Conservation (phyloP, 2,329 filamentous ascomycete genomes). For the Talaromyces sp. region DNA sequence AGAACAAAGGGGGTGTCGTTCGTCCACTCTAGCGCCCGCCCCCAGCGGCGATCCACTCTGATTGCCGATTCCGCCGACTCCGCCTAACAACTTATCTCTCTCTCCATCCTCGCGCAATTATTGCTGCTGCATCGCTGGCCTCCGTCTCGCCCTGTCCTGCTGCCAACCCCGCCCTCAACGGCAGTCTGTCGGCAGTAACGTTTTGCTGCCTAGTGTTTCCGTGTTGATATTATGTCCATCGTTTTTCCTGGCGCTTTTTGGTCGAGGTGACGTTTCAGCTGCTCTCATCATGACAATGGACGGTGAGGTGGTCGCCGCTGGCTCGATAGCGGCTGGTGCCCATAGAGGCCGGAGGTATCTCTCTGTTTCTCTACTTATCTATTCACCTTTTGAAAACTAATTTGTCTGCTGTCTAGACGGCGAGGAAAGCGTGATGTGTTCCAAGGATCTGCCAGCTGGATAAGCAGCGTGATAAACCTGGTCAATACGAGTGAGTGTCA, state of each 20-base stretch:
- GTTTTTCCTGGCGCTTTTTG: not conserved
- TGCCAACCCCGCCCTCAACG: not conserved
- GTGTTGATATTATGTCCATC: not conserved
- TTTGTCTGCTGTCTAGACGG: conserved; percentile 19
- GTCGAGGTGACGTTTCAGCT: not conserved
- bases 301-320: conserved; percentile 26
- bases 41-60: not conserved
- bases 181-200: not conserved
- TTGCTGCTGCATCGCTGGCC: not conserved
- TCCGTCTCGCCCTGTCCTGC: not conserved
- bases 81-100: not conserved
- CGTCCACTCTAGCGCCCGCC: not conserved
- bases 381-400: not conserved
- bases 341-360: conserved; percentile 26
- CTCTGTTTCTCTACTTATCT: too few species aligned
- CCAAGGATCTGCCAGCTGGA: conserved; percentile 74
- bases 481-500: conserved; percentile 75
- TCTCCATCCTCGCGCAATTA: not conserved
- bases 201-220: not conserved
- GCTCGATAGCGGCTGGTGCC: conserved; percentile 16
- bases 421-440: conserved; percentile 63
- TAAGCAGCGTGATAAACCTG: conserved; percentile 89
- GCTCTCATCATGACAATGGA: conserved; percentile 20
- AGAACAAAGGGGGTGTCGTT: not conserved
- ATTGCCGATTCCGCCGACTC: not conserved